Percentiles rank a stretch among this genome's conserved stretches.
Conservation (phyloP, 345 rosid genomes). For the Citrus trifoliata region DNA sequence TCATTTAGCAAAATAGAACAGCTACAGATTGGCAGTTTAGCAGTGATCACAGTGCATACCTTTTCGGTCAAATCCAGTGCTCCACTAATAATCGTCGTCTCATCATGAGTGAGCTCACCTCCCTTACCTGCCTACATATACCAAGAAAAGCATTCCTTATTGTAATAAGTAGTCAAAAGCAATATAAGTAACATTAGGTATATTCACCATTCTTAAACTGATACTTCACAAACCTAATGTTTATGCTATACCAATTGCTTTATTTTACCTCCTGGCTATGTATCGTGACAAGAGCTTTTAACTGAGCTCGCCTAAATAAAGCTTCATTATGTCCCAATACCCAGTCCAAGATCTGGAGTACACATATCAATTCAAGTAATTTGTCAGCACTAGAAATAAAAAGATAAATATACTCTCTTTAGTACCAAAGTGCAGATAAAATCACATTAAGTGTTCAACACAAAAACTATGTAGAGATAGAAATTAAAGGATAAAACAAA, state of each 20-base stretch:
- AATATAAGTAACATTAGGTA: neutral
- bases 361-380: slow-evolving; percentile 2
- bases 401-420: slow-evolving; percentile 1
- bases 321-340: slow-evolving; percentile 92
- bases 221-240: slow-evolving; percentile 5
- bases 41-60: slow-evolving; percentile 36
- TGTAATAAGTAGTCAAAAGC: neutral
- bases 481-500: neutral
- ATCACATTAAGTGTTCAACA: neutral
- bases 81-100: slow-evolving; percentile 94
- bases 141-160: neutral
- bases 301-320: slow-evolving; percentile 89
- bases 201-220: neutral
- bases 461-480: neutral
- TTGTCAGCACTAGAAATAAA: neutral
- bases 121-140: slow-evolving; percentile 87
- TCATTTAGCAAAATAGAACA: neutral
- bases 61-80: slow-evolving; percentile 95
- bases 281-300: slow-evolving; percentile 93
- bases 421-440: neutral
- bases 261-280: slow-evolving; percentile 76
- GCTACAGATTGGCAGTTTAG: no score
- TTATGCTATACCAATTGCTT: neutral
- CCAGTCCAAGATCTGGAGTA: slow-evolving; percentile 71
- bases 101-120: slow-evolving; percentile 98